Evolutionary conservation across 805 yeast species (phyloP).

Genomic region (Candida pseudoglaebosa): DNA sequence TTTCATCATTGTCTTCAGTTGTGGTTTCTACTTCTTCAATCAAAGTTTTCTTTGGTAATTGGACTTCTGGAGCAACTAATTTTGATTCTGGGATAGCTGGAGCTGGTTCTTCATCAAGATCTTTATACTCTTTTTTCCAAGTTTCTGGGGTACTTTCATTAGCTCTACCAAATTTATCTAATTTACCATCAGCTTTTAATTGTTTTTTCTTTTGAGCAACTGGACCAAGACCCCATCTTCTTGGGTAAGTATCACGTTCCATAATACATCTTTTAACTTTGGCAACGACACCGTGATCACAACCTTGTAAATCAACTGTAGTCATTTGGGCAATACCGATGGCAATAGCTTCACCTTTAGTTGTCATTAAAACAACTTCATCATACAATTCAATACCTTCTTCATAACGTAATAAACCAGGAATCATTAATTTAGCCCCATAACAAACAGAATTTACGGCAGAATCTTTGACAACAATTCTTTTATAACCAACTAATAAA

Average conservation of each 20-base stretch:
- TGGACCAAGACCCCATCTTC: constrained; percentile 99
- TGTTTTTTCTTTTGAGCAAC: constrained; percentile 98
- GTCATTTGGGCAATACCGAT: constrained; percentile 99
- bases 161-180: constrained; percentile 90
- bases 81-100: constrained; percentile 57
- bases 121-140: constrained; percentile 85
- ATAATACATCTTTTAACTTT: constrained; percentile 98
- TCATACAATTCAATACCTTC: constrained; percentile 96
- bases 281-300: constrained; percentile 98
- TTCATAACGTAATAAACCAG: constrained; percentile 96
- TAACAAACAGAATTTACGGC: constrained; percentile 98
- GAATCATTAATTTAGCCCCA: constrained; percentile 98
- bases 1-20: constrained; percentile 14
- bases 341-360: constrained; percentile 99
- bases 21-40: constrained; percentile 38
- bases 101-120: constrained; percentile 57
- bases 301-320: constrained; percentile 90
- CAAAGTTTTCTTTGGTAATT: constrained; percentile 48
- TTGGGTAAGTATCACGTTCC: constrained; percentile 99
- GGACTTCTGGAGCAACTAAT: constrained; percentile 43
- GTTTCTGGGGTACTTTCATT: constrained; percentile 91
- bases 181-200: constrained; percentile 93
- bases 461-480: constrained; percentile 89
- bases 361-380: constrained; percentile 96
- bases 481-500: constrained; percentile 88